phyloP scores from a whole-genome alignment of 179 eudicot genomes.

The Carnegiea gigantea region DNA sequence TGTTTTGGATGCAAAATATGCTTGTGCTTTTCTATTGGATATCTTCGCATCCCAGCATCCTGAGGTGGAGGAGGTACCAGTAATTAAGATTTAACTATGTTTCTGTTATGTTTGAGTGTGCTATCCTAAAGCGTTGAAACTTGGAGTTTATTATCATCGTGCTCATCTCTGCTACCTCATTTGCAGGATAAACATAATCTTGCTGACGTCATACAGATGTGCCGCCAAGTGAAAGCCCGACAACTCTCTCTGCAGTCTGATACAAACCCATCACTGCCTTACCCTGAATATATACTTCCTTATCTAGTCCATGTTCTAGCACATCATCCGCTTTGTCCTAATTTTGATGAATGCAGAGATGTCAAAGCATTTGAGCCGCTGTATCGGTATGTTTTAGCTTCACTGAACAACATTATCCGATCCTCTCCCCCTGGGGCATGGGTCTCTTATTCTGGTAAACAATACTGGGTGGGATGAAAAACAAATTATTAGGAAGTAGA shows the following conservation, averaged over 20 bases:
- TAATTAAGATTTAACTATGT: background rate
- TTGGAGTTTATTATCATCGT: slow-evolving; percentile 2
- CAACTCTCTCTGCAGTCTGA: slow-evolving; percentile 75
- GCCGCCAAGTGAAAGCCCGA: slow-evolving; percentile 71
- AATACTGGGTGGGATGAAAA: background rate
- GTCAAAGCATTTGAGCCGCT: slow-evolving; percentile 67
- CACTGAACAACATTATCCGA: background rate
- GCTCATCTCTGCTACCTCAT: slow-evolving; percentile 10
- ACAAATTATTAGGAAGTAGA: background rate
- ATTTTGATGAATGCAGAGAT: slow-evolving; percentile 73
- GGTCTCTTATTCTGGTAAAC: background rate
- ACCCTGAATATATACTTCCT: slow-evolving; percentile 79
- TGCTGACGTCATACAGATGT: slow-evolving; percentile 79
- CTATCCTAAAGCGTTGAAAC: background rate
- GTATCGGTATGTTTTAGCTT: slow-evolving; percentile 57
- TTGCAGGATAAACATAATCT: slow-evolving; percentile 70
- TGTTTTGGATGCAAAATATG: slow-evolving; percentile 86
- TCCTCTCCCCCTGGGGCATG: background rate
- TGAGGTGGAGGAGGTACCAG: slow-evolving; percentile 68
- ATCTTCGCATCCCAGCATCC: slow-evolving; percentile 48
- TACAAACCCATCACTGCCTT: slow-evolving; percentile 47
- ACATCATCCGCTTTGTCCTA: slow-evolving; percentile 79
- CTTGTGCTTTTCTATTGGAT: slow-evolving; percentile 78
- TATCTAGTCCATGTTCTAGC: slow-evolving; percentile 86
- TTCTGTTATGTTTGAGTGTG: background rate